Conservation (phyloP, 352 stramenopile genomes). For the Pythium sukuiense region DNA sequence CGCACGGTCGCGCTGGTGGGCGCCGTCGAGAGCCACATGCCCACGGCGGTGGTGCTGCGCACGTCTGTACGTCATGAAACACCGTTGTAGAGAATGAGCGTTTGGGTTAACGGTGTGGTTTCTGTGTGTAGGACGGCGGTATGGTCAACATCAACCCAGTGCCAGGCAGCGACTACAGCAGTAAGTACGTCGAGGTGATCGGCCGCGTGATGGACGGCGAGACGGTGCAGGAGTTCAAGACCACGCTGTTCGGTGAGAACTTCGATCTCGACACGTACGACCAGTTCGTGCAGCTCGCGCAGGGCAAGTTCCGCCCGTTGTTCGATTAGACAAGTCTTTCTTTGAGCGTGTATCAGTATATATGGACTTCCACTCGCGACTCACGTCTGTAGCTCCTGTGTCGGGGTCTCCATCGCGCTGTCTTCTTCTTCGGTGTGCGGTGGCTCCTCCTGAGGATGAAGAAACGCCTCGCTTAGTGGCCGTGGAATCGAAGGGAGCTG, state of each 20-base stretch:
- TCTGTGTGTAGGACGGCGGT: slow-evolving; percentile 54
- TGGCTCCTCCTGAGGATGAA: slow-evolving; percentile 34
- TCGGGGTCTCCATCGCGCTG: not conserved
- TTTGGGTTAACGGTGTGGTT: not conserved
- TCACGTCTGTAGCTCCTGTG: slow-evolving; percentile 7
- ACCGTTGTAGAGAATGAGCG: too few relatives aligned
- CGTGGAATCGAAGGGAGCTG: slow-evolving; percentile 38
- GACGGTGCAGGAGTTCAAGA: slow-evolving; percentile 86
- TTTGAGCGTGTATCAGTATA: slow-evolving; percentile 15
- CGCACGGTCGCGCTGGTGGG: slow-evolving; percentile 78
- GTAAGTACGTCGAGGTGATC: slow-evolving; percentile 87
- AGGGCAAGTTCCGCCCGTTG: slow-evolving; percentile 68
- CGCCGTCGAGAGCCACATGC: slow-evolving; percentile 70
- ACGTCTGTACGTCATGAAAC: slow-evolving; percentile 52
- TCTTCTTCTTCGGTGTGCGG: not conserved
- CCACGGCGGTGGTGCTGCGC: slow-evolving; percentile 67
- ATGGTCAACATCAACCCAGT: slow-evolving; percentile 73
- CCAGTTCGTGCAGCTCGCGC: slow-evolving; percentile 74
- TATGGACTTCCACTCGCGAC: slow-evolving; percentile 9
- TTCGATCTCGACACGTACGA: slow-evolving; percentile 85
- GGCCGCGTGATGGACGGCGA: slow-evolving; percentile 67
- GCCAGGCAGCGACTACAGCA: slow-evolving; percentile 78
- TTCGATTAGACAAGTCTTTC: slow-evolving; percentile 56
- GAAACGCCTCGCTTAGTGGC: slow-evolving; percentile 40
- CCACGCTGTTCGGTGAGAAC: slow-evolving; percentile 78